Evolutionary conservation across 495 filamentous ascomycete species (phyloP).

Genomic region (Aspergillus steynii): DNA sequence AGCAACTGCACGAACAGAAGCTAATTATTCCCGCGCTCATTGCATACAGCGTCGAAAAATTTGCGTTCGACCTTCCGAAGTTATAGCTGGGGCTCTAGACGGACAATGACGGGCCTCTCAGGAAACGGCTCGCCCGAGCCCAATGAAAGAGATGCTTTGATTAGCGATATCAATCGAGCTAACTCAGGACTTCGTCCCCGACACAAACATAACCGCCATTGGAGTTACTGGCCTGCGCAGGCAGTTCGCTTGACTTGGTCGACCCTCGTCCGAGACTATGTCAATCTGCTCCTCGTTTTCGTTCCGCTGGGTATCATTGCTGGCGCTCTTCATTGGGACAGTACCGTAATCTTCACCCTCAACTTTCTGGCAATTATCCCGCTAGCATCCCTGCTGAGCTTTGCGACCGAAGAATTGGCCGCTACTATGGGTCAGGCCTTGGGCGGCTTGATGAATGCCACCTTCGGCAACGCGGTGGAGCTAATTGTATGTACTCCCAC

Average conservation of each 20-base stretch:
- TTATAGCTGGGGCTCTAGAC: conserved; percentile 33
- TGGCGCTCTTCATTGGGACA: conserved; percentile 68
- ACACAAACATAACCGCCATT: conserved; percentile 39
- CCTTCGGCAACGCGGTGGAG: conserved; percentile 98
- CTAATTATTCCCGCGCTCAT: conserved; percentile 8
- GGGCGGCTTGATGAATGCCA: conserved; percentile 92
- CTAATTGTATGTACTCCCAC: conserved; percentile 69
- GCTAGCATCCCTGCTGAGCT: conserved; percentile 86
- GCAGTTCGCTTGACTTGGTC: conserved; percentile 51
- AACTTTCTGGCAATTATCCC: conserved; percentile 98
- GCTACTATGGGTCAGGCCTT: conserved; percentile 83
- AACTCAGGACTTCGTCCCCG: conserved; percentile 30
- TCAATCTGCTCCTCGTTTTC: conserved; percentile 85
- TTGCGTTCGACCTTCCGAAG: conserved; percentile 36
- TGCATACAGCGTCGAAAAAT: conserved; percentile 25
- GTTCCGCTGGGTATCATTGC: conserved; percentile 87
- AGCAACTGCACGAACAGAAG: neutral
- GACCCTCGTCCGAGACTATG: conserved; percentile 66
- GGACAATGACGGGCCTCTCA: conserved; percentile 31
- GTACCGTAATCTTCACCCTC: conserved; percentile 76
- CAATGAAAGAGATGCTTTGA: conserved; percentile 35
- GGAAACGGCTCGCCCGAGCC: conserved; percentile 32
- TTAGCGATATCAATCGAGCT: conserved; percentile 23
- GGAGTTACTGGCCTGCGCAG: conserved; percentile 58
- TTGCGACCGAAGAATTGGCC: conserved; percentile 92